Evolutionary conservation across 768 basidiomycete species (phyloP), one percentile per base, ranked within the genome.

Genomic region (Mrakia hoshinonis): DNA sequence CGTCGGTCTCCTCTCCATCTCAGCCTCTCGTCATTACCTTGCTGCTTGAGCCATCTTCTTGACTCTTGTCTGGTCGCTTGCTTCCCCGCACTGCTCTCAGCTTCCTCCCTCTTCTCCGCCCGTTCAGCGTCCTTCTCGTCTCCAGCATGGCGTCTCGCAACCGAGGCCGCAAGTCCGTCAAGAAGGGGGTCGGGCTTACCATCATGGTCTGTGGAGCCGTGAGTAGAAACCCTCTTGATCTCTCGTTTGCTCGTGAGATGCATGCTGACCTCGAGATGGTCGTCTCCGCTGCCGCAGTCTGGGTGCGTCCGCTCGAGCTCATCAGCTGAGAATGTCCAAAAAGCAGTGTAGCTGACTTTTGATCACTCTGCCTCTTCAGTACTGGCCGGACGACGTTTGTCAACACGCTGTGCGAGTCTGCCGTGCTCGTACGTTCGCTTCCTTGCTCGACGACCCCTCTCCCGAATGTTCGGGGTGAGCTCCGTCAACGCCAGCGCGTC

Each of bases 171-270:
- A 97, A 97, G 81, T 78, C 79, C 73, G 92, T 91, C 81, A 98
- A 97, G 84, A 97, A 97, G 86, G 95, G 94, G 79, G 90, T 98
- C 67, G 92, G 95, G 82, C 91, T 98, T 82, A 98, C 95, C 75
- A 81, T 97, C 77, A 93, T 93, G 91, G 95, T 97, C 68, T 92
- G 95, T 78, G 95, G 61, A 15, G 22, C 34, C 0, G 95, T 95
- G 74, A 77, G 91, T 85, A 47, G 70, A 6, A 48, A 38, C 73
- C 63, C 52, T 22, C 43, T 36, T 60, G 34, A 20, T 52, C n/a
- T 26, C 48, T 67, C 70, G 72, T 47, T 48, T 52, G 36, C 43
- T 34, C 34, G 51, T 38, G 34, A 75, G 71, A 73, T 49, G 72
- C 65, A 73, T 61, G 52, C 38, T 54, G 38, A 55, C 60, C 38